These are phyloP conservation scores for Podaxis pistillaris DNA, from an alignment of 768 basidiomycete genomes.

Conservation along the genomic window DNA sequence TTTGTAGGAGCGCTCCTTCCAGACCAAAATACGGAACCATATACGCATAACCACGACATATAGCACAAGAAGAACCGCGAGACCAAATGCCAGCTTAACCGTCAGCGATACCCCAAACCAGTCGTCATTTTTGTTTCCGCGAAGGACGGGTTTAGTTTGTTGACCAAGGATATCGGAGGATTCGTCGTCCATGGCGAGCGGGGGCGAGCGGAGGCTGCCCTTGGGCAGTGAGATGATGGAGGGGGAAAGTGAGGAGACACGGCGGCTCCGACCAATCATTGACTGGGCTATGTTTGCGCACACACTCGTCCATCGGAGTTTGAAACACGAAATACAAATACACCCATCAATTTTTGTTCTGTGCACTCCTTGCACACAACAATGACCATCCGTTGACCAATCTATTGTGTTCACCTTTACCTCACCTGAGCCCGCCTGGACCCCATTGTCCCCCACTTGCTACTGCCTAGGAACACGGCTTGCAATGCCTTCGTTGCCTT, in stretches of 20 bases:
- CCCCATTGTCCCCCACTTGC: conserved; percentile 53
- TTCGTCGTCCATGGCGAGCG: conserved; percentile 59
- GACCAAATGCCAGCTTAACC: conserved; percentile 34
- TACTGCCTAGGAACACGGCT: conserved; percentile 77
- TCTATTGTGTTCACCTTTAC: background rate
- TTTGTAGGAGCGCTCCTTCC: conserved; percentile 63
- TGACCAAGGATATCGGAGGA: conserved; percentile 73
- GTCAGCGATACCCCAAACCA: conserved; percentile 38
- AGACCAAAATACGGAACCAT: conserved; percentile 48
- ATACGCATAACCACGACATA: conserved; percentile 37
- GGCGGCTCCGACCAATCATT: conserved; percentile 26
- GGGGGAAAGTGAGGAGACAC: conserved; percentile 27
- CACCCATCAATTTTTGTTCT: conserved; percentile 9
- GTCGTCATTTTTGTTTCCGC: conserved; percentile 24
- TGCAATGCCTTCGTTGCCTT: conserved; percentile 74
- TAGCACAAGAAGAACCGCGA: conserved; percentile 34
- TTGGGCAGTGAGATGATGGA: conserved; percentile 34
- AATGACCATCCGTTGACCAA: background rate
- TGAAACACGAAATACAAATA: conserved; percentile 15
- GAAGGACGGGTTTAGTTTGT: conserved; percentile 38
- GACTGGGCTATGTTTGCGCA: conserved; percentile 33
- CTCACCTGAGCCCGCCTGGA: conserved; percentile 17
- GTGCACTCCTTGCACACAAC: background rate
- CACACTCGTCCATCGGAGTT: conserved; percentile 18
- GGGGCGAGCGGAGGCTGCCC: conserved; percentile 27